Conservation (phyloP, 2,329 filamentous ascomycete genomes). For the Aspergillus aculeatinus region DNA sequence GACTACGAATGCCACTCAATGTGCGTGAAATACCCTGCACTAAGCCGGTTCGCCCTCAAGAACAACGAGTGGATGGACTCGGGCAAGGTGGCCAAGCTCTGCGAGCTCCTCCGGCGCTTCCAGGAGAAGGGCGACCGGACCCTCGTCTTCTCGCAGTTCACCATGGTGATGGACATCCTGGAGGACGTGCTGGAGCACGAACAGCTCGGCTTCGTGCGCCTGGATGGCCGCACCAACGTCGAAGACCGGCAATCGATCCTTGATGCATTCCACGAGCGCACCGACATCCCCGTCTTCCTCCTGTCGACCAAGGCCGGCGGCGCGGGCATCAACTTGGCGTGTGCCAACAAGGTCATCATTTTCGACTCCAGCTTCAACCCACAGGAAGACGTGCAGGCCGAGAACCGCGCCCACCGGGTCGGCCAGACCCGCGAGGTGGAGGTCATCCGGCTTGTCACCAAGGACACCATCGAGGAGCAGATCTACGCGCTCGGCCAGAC, state of each 20-base stretch:
- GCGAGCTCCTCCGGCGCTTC: slow-evolving; percentile 71
- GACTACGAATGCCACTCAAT: slow-evolving; percentile 64
- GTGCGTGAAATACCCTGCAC: slow-evolving; percentile 54
- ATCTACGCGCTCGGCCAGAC: slow-evolving; percentile 88
- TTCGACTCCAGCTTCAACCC: slow-evolving; percentile 98
- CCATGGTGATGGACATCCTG: slow-evolving; percentile 85
- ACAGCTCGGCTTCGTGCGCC: slow-evolving; percentile 73
- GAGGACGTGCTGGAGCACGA: slow-evolving; percentile 75
- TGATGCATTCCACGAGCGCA: slow-evolving; percentile 76
- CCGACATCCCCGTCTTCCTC: slow-evolving; percentile 82
- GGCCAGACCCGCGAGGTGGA: slow-evolving; percentile 90
- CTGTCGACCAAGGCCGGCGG: slow-evolving; percentile 91
- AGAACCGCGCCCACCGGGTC: slow-evolving; percentile 93
- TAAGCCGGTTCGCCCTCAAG: slow-evolving; percentile 58
- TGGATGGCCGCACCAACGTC: slow-evolving; percentile 82
- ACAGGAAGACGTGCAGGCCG: slow-evolving; percentile 96
- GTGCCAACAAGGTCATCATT: slow-evolving; percentile 95
- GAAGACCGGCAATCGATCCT: slow-evolving; percentile 82
- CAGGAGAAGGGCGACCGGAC: slow-evolving; percentile 79
- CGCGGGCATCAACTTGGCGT: slow-evolving; percentile 94
- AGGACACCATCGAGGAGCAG: slow-evolving; percentile 84
- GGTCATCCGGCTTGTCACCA: slow-evolving; percentile 79
- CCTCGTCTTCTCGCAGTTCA: slow-evolving; percentile 91
- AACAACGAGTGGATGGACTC: slow-evolving; percentile 67
- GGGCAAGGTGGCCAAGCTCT: slow-evolving; percentile 81